Evolutionary conservation across 2,329 filamentous ascomycete genomes (phyloP), one percentile per base, ranked within the genome.

Genomic region (Aspergillus fructus): DNA sequence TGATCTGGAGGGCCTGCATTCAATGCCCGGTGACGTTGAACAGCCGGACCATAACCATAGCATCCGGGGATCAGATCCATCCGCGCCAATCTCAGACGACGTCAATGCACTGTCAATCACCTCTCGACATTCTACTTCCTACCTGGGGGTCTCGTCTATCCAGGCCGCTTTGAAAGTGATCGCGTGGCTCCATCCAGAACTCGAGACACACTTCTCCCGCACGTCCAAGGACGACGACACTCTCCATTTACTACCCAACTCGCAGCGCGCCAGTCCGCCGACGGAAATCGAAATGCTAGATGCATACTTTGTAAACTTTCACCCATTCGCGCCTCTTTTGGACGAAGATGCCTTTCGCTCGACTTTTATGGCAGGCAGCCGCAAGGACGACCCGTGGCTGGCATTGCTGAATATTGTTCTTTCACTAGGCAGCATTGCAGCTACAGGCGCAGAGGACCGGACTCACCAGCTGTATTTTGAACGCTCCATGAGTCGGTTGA

Each of bases 321-420:
- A 90, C 59, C 82, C 85, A 1, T 87, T 89, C 64, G 82, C 87
- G 4, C 88, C 88, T 0, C 85, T 90, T 79, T 78, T 91, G 4
- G 87, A 91, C 62, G 88, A 90, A 71, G 81, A 82, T 21, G 80
- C 82, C 4, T 90, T 90, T 70, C 83, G 85, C 62, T 82, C 82
- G 4, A 84, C 84, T 52, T 87, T 85, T 62, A 74, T 85, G 8
- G 80, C 82, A 61, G 82, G 82, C n/a, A 81, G 84, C 61, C 79
- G 87, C 17, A 84, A 79, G 53, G 87, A 90, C 67, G 78, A 81
- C 1, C 81, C 86, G 13, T 91, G 88, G 88, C 77, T 89, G 11
- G 85, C 85, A 9, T 74, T 91, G 6, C 76, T 90, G 23, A 90
- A 91, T 70, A 89, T 89, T 78, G 87, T 91, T 6, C 87, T 90